Evolutionary conservation across 352 stramenopile species (phyloP).

Genomic region (Thalassiosira delicatula): DNA sequence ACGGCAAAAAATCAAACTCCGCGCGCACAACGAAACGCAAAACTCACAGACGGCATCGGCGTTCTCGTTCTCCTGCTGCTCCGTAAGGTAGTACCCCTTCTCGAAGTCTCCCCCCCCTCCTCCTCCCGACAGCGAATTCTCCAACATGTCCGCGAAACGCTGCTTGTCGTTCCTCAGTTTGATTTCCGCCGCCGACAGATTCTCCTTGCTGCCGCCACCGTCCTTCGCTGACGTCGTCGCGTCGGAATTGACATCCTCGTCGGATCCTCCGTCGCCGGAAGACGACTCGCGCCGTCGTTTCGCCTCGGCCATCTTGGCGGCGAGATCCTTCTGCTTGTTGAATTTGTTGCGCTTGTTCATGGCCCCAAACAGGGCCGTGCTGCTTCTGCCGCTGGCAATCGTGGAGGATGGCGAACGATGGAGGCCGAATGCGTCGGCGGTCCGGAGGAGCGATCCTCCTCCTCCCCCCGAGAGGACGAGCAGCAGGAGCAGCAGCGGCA

Average conservation of each 20-base stretch:
- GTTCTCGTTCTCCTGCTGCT: slow-evolving; percentile 78
- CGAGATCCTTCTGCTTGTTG: slow-evolving; percentile 79
- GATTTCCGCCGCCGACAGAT: slow-evolving; percentile 71
- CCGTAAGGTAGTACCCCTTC: slow-evolving; percentile 67
- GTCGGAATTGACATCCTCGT: background rate
- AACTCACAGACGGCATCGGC: slow-evolving; percentile 68
- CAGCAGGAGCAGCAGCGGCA: too few species aligned
- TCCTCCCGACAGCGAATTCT: slow-evolving; percentile 63
- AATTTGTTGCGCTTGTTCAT: slow-evolving; percentile 64
- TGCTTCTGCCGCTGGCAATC: too few species aligned
- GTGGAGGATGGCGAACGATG: background rate
- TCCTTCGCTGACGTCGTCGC: too few species aligned
- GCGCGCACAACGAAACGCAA: too few species aligned
- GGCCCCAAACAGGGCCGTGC: slow-evolving; percentile 29
- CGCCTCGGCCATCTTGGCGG: slow-evolving; percentile 73
- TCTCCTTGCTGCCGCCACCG: background rate
- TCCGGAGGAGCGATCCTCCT: too few species aligned
- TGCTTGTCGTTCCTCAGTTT: slow-evolving; percentile 77
- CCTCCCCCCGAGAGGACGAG: too few species aligned
- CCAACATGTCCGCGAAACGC: slow-evolving; percentile 77
- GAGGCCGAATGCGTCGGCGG: slow-evolving; percentile 7
- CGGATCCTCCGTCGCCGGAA: slow-evolving; percentile 14
- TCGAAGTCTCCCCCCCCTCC: slow-evolving; percentile 41
- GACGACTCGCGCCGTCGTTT: slow-evolving; percentile 65
- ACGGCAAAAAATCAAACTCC: too few species aligned